Conservation (phyloP, 2,329 filamentous ascomycete species). For the Scedosporium aurantiacum region DNA sequence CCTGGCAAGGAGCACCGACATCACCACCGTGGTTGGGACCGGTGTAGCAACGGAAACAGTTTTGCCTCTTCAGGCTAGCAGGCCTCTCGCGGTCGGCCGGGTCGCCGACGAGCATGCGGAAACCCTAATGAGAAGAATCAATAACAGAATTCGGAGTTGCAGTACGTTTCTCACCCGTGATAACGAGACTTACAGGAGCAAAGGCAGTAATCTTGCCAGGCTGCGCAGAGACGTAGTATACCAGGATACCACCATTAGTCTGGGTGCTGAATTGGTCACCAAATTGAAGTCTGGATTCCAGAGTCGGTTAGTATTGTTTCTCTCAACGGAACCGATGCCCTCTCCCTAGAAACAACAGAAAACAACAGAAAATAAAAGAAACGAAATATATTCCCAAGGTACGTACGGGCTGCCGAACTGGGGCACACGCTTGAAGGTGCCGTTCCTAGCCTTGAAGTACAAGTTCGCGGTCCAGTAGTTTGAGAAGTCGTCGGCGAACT, state of each 20-base stretch:
- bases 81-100: conserved; percentile 22
- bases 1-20: conserved; percentile 34
- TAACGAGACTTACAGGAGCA: conserved; percentile 23
- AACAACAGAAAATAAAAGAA: too few species aligned
- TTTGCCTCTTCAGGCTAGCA: conserved; percentile 26
- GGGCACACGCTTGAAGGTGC: conserved; percentile 49
- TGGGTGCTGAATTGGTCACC: conserved; percentile 33
- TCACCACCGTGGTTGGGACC: conserved; percentile 32
- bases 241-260: conserved; percentile 24
- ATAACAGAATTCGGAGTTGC: conserved; percentile 30
- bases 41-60: conserved; percentile 37
- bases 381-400: conserved; percentile 21
- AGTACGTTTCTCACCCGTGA: conserved; percentile 12
- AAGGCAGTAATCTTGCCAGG: conserved; percentile 26
- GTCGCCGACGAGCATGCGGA: conserved; percentile 36
- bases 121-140: conserved; percentile 23
- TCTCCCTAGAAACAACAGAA: too few species aligned
- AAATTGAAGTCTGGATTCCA: not conserved
- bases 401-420: conserved; percentile 42
- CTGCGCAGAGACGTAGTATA: conserved; percentile 27
- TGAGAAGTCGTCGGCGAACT: conserved; percentile 20
- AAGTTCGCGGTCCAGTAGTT: conserved; percentile 24
- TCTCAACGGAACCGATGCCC: too few species aligned
- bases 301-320: too few species aligned
- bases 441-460: conserved; percentile 25